A percentile compares a stretch with the other conserved stretches of the same genome.
These are phyloP conservation scores for Alternaria solani DNA, from an alignment of 2,329 filamentous ascomycete genomes.

Conservation along the genomic window DNA sequence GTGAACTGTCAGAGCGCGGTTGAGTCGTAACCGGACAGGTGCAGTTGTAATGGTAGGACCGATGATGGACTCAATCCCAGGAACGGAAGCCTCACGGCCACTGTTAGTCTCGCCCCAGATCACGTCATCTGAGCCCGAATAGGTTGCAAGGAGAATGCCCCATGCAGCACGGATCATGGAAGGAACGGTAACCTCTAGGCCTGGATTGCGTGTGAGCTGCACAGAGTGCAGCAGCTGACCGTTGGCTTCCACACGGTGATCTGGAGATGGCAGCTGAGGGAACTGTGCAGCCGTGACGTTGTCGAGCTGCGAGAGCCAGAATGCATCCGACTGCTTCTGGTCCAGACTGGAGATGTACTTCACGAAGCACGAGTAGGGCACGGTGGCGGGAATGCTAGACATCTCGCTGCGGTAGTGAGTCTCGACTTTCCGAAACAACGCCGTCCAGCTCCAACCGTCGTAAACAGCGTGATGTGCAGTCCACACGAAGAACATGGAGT, in stretches of 20 bases:
- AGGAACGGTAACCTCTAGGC: slow-evolving; percentile 45
- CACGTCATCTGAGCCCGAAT: slow-evolving; percentile 58
- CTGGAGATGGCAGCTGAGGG: slow-evolving; percentile 42
- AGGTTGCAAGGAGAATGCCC: slow-evolving; percentile 56
- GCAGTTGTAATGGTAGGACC: slow-evolving; percentile 54
- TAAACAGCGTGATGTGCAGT: slow-evolving; percentile 50
- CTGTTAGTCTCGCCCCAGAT: slow-evolving; percentile 56
- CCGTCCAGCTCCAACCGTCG: slow-evolving; percentile 47
- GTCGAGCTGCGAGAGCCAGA: slow-evolving; percentile 41
- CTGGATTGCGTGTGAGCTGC: slow-evolving; percentile 25
- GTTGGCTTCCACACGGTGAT: slow-evolving; percentile 43
- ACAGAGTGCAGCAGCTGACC: slow-evolving; percentile 34
- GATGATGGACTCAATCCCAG: slow-evolving; percentile 50
- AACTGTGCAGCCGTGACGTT: slow-evolving; percentile 41
- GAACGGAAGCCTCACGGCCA: slow-evolving; percentile 47
- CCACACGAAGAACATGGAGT: slow-evolving; percentile 42
- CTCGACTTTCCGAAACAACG: slow-evolving; percentile 38
- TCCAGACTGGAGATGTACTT: slow-evolving; percentile 41
- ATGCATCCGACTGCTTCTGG: slow-evolving; percentile 35
- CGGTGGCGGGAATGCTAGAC: slow-evolving; percentile 17
- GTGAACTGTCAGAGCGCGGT: slow-evolving; percentile 37
- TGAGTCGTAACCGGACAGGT: slow-evolving; percentile 53
- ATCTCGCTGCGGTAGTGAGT: slow-evolving; percentile 26
- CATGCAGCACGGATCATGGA: slow-evolving; percentile 56
- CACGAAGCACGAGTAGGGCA: slow-evolving; percentile 45